A percentile compares a stretch with the other conserved stretches of the same genome.
Conservation (phyloP, 345 rosid species). For the Geranium brycei region DNA sequence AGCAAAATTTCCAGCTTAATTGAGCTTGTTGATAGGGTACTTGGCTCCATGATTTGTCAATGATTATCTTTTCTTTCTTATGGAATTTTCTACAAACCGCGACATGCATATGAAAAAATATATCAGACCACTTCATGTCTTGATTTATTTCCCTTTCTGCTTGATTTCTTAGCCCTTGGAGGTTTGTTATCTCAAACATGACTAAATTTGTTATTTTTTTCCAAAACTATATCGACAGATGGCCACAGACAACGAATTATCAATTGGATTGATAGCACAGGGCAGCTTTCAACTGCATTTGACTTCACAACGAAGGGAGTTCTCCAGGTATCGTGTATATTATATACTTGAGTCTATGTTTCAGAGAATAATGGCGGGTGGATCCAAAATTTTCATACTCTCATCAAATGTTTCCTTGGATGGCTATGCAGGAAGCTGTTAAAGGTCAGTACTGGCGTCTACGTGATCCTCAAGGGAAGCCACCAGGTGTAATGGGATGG, state of each 20-base stretch:
- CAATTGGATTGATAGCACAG: constrained; percentile 71
- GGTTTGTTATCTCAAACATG: neutral
- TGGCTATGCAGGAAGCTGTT: constrained; percentile 57
- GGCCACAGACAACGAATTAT: constrained; percentile 70
- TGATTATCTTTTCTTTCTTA: too few species aligned
- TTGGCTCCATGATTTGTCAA: too few species aligned
- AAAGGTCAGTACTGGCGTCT: constrained; percentile 81
- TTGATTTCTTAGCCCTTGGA: too few species aligned
- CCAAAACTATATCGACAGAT: constrained; percentile 27
- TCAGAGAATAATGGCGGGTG: neutral
- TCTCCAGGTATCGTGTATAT: constrained; percentile 35
- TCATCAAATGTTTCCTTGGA: constrained; percentile 3
- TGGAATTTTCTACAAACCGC: too few species aligned
- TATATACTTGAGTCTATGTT: neutral
- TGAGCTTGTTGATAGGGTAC: too few species aligned
- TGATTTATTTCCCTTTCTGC: too few species aligned
- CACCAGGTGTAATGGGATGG: constrained; percentile 89
- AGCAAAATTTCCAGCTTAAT: too few species aligned
- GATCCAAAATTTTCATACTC: neutral
- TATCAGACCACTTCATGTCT: too few species aligned
- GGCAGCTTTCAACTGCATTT: constrained; percentile 72
- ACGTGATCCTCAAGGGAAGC: constrained; percentile 72
- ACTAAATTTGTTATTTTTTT: neutral
- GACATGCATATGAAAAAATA: too few species aligned
- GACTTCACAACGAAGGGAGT: constrained; percentile 91